Evolutionary conservation across 2,329 filamentous ascomycete species (phyloP).

Genomic region (Aspergillus pseudoterreus): DNA sequence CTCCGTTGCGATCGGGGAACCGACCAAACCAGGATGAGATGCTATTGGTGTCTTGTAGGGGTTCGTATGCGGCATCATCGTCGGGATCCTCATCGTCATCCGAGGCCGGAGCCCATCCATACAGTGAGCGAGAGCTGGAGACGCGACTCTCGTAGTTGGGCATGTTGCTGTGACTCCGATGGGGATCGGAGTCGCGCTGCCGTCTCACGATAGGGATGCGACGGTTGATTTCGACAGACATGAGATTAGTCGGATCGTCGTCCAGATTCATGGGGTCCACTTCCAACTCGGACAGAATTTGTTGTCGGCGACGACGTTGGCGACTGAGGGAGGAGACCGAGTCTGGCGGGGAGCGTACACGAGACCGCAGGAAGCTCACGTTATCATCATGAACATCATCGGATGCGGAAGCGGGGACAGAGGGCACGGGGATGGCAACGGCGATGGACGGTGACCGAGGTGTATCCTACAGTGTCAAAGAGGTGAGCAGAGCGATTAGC

Average conservation of each 20-base stretch:
- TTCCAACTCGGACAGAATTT: constrained; percentile 22
- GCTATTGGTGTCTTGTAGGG: constrained; percentile 24
- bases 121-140: constrained; percentile 52
- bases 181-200: constrained; percentile 40
- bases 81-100: constrained; percentile 29
- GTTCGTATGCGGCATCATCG: constrained; percentile 23
- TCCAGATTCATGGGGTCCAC: constrained; percentile 36
- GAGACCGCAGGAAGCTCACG: constrained; percentile 48
- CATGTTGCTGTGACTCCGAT: constrained; percentile 34
- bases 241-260: constrained; percentile 27
- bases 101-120: constrained; percentile 58
- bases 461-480: constrained; percentile 13
- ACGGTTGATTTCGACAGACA: constrained; percentile 40
- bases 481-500: not conserved
- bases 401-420: constrained; percentile 45
- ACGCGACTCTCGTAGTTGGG: constrained; percentile 54
- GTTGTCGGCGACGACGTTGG: constrained; percentile 30
- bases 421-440: constrained; percentile 48
- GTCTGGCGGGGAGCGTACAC: constrained; percentile 25
- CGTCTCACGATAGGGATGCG: constrained; percentile 36
- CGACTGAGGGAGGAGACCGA: constrained; percentile 26
- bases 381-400: constrained; percentile 49
- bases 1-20: constrained; percentile 21
- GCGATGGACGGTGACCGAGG: constrained; percentile 48
- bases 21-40: constrained; percentile 26